Conservation (phyloP, 2,329 filamentous ascomycete species). For the Dactylellina sp. region DNA sequence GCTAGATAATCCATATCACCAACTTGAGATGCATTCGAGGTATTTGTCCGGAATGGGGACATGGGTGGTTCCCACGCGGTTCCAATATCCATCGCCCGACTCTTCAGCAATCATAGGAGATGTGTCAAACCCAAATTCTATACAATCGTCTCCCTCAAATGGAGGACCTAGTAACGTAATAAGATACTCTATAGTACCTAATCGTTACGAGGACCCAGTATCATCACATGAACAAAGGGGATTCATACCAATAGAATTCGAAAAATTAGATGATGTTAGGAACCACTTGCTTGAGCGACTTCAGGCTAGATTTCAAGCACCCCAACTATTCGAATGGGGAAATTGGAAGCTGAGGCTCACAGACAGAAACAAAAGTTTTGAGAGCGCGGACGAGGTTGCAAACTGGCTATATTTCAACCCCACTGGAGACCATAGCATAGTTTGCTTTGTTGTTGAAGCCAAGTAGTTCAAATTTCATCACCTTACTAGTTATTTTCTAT, state of each 20-base stretch:
- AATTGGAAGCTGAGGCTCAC: neutral
- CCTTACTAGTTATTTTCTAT: no score
- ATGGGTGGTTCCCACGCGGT: neutral
- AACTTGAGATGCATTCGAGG: neutral
- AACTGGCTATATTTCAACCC: neutral
- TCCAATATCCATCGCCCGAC: neutral
- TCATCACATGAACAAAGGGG: neutral
- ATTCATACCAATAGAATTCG: constrained; percentile 1
- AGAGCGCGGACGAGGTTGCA: constrained; percentile 1
- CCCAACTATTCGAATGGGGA: constrained; percentile 8
- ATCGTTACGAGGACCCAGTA: constrained; percentile 4
- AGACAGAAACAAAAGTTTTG: neutral
- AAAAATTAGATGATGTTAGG: constrained; percentile 2
- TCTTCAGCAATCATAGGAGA: neutral
- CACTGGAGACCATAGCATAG: neutral
- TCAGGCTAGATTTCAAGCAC: neutral
- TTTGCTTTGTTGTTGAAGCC: neutral
- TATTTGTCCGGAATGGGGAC: neutral
- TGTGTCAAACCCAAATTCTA: neutral
- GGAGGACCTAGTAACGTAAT: neutral
- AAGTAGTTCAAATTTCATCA: no score
- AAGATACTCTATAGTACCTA: constrained; percentile 3
- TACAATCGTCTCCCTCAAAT: neutral
- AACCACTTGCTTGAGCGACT: constrained; percentile 1
- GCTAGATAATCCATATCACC: neutral